These are phyloP conservation scores for Trichosphaerium sp. DNA, from an alignment of 78 protist species.

Conservation along the genomic window DNA sequence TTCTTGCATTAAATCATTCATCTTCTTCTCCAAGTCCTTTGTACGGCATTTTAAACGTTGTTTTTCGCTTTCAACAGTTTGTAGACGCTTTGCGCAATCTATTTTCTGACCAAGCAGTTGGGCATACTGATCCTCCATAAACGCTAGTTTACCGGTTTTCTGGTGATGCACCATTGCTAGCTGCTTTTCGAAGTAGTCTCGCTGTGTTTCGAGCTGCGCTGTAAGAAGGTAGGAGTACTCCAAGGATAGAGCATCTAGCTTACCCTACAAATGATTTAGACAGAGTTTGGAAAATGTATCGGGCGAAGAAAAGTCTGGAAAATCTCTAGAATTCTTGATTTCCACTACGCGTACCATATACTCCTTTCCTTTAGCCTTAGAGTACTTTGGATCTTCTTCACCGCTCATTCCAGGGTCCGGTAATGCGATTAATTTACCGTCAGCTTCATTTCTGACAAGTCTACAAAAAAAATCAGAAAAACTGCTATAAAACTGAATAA, in stretches of 20 bases:
- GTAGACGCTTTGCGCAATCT: neutral
- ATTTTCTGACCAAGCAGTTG: constrained; percentile 18
- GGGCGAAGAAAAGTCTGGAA: neutral
- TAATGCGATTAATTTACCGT: constrained; percentile 64
- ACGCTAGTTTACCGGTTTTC: constrained; percentile 27
- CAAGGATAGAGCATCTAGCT: constrained; percentile 44
- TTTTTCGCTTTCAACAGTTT: too few species aligned
- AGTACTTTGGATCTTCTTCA: neutral
- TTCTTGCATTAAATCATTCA: too few species aligned
- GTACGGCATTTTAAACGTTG: too few species aligned
- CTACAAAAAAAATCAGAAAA: neutral
- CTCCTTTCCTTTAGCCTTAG: too few species aligned
- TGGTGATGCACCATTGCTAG: neutral
- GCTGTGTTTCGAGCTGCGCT: constrained; percentile 62
- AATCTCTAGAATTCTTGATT: neutral
- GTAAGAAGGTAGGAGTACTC: constrained; percentile 66
- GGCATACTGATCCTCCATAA: neutral
- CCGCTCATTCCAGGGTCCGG: neutral
- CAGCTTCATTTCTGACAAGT: constrained; percentile 55
- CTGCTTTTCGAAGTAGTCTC: constrained; percentile 49
- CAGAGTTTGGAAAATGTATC: neutral
- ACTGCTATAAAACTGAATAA: neutral
- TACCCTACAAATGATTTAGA: constrained; percentile 11
- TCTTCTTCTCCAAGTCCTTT: too few species aligned
- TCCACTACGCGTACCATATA: too few species aligned